Conservation (phyloP, 169 alveolate genomes). For the Sarcocystis neurona region DNA sequence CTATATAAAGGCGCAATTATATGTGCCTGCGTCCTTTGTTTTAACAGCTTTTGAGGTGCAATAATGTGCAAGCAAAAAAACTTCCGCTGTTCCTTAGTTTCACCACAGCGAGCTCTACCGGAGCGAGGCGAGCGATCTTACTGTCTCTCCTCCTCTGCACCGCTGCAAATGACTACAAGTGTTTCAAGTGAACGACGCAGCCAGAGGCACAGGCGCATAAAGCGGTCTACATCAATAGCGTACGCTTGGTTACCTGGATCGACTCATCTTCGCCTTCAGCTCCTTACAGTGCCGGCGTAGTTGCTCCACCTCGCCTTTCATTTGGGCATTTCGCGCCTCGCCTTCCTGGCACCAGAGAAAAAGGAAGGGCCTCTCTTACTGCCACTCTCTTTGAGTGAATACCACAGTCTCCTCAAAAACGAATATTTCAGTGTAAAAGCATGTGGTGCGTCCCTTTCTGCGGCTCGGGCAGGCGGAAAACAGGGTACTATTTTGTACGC, state of each 20-base stretch:
- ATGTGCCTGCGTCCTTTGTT: not conserved
- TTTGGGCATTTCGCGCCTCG: slow-evolving; percentile 84
- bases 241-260: not conserved
- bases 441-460: too few relatives aligned
- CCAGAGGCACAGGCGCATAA: not conserved
- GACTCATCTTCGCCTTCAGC: slow-evolving; percentile 68
- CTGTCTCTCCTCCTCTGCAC: too few relatives aligned
- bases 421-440: too few relatives aligned
- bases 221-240: not conserved
- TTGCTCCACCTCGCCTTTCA: slow-evolving; percentile 82
- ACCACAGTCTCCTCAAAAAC: too few relatives aligned
- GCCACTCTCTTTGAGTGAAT: not conserved
- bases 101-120: too few relatives aligned
- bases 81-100: too few relatives aligned
- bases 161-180: too few relatives aligned
- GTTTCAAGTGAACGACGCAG: not conserved
- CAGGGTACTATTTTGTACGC: too few relatives aligned
- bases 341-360: slow-evolving; percentile 72
- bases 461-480: too few relatives aligned
- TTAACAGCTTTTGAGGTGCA: not conserved
- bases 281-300: slow-evolving; percentile 84
- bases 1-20: not conserved
- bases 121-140: too few relatives aligned
- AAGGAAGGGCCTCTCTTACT: not conserved
- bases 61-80: too few relatives aligned